Evolutionary conservation across 1,284 basidiomycete species (phyloP).

Genomic region (Apiotrichum porosum): DNA sequence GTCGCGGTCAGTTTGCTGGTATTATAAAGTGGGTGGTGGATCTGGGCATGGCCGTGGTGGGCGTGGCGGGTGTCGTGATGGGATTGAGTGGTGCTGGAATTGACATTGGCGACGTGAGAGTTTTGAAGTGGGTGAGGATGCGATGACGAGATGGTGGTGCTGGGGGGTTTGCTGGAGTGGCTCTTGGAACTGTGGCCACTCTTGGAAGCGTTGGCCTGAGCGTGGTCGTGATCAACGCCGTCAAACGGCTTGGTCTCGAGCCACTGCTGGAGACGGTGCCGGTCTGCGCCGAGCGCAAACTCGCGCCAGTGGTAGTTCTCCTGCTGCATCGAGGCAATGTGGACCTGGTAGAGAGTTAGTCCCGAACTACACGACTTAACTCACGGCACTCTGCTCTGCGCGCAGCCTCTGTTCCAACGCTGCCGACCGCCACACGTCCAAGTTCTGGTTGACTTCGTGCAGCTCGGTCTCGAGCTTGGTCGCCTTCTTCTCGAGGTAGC

Average conservation of each 20-base stretch:
- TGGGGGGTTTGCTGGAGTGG: no score
- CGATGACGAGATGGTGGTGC: no score
- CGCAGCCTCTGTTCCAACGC: slow-evolving; percentile 17
- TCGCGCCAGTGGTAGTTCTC: slow-evolving; percentile 23
- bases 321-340: slow-evolving; percentile 15
- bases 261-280: slow-evolving; percentile 14
- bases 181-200: no score
- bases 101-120: no score
- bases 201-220: no score
- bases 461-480: slow-evolving; percentile 9
- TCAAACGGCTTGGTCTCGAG: slow-evolving; percentile 13
- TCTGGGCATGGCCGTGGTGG: no score
- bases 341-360: slow-evolving; percentile 5
- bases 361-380: neutral
- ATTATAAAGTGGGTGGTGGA: no score
- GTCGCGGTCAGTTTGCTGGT: no score
- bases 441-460: slow-evolving; percentile 9
- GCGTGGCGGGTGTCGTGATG: no score
- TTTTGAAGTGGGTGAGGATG: no score
- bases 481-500: slow-evolving; percentile 13
- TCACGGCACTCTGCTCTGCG: slow-evolving; percentile 13
- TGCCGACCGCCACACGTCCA: slow-evolving; percentile 15
- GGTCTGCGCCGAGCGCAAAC: slow-evolving; percentile 20
- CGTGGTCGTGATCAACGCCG: neutral
- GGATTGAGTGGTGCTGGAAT: no score